Percentiles rank a stretch among this genome's conserved stretches.
These are phyloP conservation scores for Phytopythium vexans DNA, from an alignment of 352 stramenopile genomes.

Conservation along the genomic window DNA sequence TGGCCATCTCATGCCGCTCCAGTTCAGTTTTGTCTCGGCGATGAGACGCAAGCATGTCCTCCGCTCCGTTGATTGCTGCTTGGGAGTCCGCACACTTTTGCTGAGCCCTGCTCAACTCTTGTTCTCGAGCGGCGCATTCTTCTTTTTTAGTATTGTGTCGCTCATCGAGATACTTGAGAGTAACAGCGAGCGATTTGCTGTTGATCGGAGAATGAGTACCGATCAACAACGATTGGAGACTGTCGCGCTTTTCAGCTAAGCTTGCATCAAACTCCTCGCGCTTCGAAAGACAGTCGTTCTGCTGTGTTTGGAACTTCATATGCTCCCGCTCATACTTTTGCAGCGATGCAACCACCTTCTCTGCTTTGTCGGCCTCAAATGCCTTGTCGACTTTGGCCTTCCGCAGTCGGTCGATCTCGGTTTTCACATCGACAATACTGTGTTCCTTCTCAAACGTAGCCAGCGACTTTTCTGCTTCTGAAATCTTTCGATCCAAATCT, in stretches of 20 bases:
- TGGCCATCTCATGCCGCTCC: conserved; percentile 47
- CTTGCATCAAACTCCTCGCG: conserved; percentile 36
- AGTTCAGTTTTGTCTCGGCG: conserved; percentile 46
- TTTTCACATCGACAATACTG: conserved; percentile 28
- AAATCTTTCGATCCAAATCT: conserved; percentile 42
- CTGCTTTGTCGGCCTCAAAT: conserved; percentile 39
- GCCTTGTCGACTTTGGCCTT: conserved; percentile 39
- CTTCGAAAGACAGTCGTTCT: conserved; percentile 37
- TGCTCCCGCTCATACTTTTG: conserved; percentile 46
- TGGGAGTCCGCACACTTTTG: conserved; percentile 48
- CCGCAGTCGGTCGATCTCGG: conserved; percentile 41
- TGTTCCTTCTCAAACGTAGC: conserved; percentile 40
- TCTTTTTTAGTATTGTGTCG: background rate
- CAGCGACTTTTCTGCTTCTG: conserved; percentile 44
- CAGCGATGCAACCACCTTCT: conserved; percentile 53
- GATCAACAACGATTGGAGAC: conserved; percentile 33
- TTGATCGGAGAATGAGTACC: conserved; percentile 18
- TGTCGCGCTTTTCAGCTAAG: conserved; percentile 39
- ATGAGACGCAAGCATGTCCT: conserved; percentile 38
- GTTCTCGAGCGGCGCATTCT: background rate
- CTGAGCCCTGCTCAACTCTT: conserved; percentile 18
- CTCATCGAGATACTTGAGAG: background rate
- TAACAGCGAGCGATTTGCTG: conserved; percentile 17
- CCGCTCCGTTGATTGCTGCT: conserved; percentile 39
- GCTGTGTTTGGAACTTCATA: conserved; percentile 45